Base-by-base conservation (phyloP, 148 eudicot species). In the Nyssa sinensis region DNA sequence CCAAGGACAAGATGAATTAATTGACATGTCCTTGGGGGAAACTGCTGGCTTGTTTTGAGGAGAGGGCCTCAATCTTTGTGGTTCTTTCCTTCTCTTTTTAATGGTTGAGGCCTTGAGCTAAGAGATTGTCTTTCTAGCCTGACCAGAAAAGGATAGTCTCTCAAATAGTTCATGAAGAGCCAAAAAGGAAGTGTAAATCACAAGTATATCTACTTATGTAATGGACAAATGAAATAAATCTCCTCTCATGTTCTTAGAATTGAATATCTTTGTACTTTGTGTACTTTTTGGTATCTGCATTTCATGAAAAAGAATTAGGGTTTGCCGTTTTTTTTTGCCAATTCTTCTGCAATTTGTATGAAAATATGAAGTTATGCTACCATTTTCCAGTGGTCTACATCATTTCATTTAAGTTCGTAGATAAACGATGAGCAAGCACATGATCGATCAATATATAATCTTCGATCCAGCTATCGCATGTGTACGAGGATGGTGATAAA, bases 1-100 rank as follows among this genome's bases (percentile, higher is more conserved):
- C 24, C 84, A 81, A 16, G 84, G 83, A 29, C 92, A 83, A 32
- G 90, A 84, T 14, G 82, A 81, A 35, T 76, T 91, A 59, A 75
- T 83, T 76, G 73, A 82, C 69, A 79, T 91, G 86, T 59, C 82
- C 5, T 81, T 87, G 37, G 89, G 73, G 13, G 89, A 66, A 79
- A 64, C 74, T 66, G 66, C 72, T 64, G 79, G 76, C 69, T 78
- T 89, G 84, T 89, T 89, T 73, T 89, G 80, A 76, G 34, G 59
- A 33, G 34, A 65, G 2, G 60, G 61, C 53, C 58, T 70, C 37
- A 68, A 21, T 27, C 0, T 16, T 31, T 3, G 27, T 4, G 39
- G 2, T 8, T 25, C 7, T 19, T 12, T 33, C 25, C 4, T 60
- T 35, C 21, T 51, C 31, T 33, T 37, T 21, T 32, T 14, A 9